Base-by-base conservation (phyloP, 352 stramenopile genomes). In the Phytophthora tubulina region DNA sequence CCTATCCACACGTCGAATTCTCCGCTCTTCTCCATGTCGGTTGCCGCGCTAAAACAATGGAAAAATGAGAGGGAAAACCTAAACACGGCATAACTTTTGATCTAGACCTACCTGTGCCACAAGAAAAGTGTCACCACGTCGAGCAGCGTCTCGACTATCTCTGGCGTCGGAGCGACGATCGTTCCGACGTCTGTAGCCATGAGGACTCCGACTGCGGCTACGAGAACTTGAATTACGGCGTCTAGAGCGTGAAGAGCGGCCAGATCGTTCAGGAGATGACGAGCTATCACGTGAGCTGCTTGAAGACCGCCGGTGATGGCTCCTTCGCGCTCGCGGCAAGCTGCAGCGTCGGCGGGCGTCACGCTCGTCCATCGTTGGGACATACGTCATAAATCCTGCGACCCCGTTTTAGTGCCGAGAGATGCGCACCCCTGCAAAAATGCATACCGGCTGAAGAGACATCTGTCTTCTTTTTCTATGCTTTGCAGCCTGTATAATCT, bases 131-230 rank as follows among this genome's bases (percentile, higher is more conserved):
- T 55, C 42, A 38, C 45, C 31, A 46, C 42, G 3, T 53, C 4
- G 39, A 44, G 6, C 30, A 66, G 8, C 11, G 3, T 63, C 35
- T 64, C 11, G 54, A 13, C 32, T 54, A 60, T 45, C 48, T 36
- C 13, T 52, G 10, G 48, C 41, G 3, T n/a, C 14, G 1, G 32
- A 65, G 33, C 10, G 45, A 21, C 42, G 14, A 17, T 13, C 8
- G 6, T 31, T 38, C 14, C 3, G 39, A 50, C 27, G 60, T 54
- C 49, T 63, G 42, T 14, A 54, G 59, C 32, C 45, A 51, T 39
- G n/a, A 42, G 54, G 66, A 53, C 72, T 75, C 6, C 44, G 27
- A 58, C 71, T 75, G 11, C 65, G 65, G 21, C 48, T 64, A 7
- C 54, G 46, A 66, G 9, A 45, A 61, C 15, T n/a, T 53, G 36